These are phyloP conservation scores for Luffa acutangula DNA, from an alignment of 306 rosid species.

Conservation along the genomic window DNA sequence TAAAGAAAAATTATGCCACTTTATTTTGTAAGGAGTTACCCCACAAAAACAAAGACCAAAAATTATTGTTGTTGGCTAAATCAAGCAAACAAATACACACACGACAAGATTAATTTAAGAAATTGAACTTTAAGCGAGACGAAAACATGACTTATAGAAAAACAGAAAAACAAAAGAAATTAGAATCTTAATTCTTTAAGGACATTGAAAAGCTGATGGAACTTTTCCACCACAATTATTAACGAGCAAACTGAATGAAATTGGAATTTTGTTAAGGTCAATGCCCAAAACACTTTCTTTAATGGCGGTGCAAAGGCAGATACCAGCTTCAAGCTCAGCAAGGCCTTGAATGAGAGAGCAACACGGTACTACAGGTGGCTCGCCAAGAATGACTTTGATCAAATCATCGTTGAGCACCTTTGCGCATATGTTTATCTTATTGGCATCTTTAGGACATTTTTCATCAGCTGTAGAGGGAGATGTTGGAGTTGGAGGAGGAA, in stretches of 20 bases:
- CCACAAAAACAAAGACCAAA: too few relatives aligned
- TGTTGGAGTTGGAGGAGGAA: neutral
- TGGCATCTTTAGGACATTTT: neutral
- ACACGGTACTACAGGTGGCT: conserved; percentile 48
- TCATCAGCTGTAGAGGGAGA: neutral
- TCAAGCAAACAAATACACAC: too few relatives aligned
- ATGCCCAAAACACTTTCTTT: conserved; percentile 54
- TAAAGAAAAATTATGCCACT: too few relatives aligned
- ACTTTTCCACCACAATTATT: too few relatives aligned
- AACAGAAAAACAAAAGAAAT: too few relatives aligned
- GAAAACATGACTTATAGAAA: neutral
- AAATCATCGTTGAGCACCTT: conserved; percentile 4
- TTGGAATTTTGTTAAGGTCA: conserved; percentile 26
- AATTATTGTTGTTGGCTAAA: too few relatives aligned
- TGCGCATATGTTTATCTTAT: conserved; percentile 7
- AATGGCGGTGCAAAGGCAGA: conserved; percentile 68
- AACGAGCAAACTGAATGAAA: too few relatives aligned
- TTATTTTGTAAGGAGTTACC: too few relatives aligned
- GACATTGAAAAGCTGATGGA: too few relatives aligned
- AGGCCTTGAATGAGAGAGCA: conserved; percentile 59
- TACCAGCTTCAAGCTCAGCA: conserved; percentile 50
- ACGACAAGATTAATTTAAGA: too few relatives aligned
- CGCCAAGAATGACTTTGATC: neutral
- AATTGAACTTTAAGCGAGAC: too few relatives aligned
- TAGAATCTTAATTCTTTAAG: neutral